Evolutionary conservation across 2,329 filamentous ascomycete species (phyloP), one percentile per base, ranked within the genome.

Genomic region (Aspergillus spinulosporus): DNA sequence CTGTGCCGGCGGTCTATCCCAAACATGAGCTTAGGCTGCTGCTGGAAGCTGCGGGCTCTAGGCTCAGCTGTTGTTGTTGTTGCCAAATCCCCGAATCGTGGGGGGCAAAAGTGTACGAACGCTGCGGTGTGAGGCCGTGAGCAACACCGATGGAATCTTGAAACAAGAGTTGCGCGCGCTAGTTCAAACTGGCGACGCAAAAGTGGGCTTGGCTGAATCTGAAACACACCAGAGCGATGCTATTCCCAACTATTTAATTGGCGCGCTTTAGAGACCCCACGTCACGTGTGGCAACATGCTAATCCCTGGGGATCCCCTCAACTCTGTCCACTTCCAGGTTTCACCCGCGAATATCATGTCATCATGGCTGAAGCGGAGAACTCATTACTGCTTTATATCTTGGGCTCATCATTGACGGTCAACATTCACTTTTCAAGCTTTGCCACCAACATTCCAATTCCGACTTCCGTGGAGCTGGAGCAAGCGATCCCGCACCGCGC

Each of bases 191-290:
- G 57, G 57, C 52, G 37, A 50, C 34, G 43, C 29, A 39, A 47
- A 39, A 21, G 52, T 54, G 50, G 61, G 52, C 28, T 56, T 43
- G 39, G 49, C 59, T 60, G 42, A 57, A 55, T 60, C 56, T 69
- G 68, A 70, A 70, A 70, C 68, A 66, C 66, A 49, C 65, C 65
- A 68, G 58, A 37, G 46, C 44, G 32, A 46, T 62, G 54, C 64
- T 68, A 68, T 40, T 56, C 57, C 63, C 64, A 63, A 65, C 54
- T 32, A 37, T 44, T 44, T 48, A 57, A 40, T 37, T 45, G 14
- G 39, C 21, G 45, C 55, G 49, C n/a, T 31, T 15, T 28, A 15
- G 34, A 34, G 58, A 37, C 42, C 46, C 34, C 28, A 14, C 40
- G 55, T 59, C 58, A 59, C 57, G 57, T 59, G 57, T 28, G 21